Conservation (phyloP, 1,284 basidiomycete species). For the Melampsora allii-populina region DNA sequence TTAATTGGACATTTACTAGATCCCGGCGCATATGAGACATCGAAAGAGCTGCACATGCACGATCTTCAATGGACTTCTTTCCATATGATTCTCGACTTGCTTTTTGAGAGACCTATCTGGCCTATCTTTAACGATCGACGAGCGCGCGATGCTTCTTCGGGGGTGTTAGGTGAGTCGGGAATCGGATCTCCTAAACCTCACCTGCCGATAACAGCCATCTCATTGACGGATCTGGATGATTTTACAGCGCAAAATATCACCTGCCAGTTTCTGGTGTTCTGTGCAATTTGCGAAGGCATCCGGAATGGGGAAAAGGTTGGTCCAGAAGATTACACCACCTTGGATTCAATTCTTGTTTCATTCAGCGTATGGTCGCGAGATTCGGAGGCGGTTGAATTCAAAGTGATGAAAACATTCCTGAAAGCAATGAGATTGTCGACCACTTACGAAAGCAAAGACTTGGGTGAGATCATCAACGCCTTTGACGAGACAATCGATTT, state of each 20-base stretch:
- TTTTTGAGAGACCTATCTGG: neutral
- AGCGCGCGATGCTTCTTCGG: no score
- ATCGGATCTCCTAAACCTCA: no score
- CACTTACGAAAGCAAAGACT: neutral
- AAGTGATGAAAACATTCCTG: neutral
- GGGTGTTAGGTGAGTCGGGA: no score
- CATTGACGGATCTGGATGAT: neutral
- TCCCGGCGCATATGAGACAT: neutral
- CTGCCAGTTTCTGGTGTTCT: neutral
- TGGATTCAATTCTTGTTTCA: neutral
- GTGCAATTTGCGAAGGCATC: neutral
- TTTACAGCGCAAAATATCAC: neutral
- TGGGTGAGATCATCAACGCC: neutral
- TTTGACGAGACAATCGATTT: neutral
- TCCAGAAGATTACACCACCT: neutral
- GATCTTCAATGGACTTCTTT: conserved; percentile 5
- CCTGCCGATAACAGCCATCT: no score
- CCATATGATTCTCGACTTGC: neutral
- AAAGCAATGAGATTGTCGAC: neutral
- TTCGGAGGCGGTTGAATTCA: neutral
- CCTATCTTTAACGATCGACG: no score
- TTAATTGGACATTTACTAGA: neutral
- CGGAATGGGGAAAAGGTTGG: neutral
- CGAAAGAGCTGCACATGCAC: neutral
- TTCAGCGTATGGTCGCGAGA: neutral